Conservation (phyloP, 208 protist genomes). For the Trypanosoma cruzi region DNA sequence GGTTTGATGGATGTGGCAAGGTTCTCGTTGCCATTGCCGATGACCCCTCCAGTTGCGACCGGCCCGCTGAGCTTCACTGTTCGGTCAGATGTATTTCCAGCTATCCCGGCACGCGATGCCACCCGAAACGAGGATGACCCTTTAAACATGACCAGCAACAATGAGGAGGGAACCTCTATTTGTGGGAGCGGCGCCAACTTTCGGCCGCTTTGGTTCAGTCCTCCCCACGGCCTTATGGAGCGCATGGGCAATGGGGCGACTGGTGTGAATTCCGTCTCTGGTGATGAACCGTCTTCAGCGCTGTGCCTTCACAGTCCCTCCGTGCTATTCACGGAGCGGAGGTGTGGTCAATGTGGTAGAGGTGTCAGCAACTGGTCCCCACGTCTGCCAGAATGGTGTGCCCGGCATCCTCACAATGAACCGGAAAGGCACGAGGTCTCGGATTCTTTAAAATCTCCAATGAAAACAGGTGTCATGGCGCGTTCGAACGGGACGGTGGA, state of each 20-base stretch:
- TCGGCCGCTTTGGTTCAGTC: not conserved
- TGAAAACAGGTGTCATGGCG: not conserved
- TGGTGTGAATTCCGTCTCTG: not conserved
- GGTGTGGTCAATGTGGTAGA: not conserved
- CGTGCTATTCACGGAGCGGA: not conserved
- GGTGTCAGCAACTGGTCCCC: not conserved
- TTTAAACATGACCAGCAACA: not conserved
- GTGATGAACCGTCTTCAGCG: not conserved
- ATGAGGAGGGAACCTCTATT: not conserved
- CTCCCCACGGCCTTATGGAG: not conserved
- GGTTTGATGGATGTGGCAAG: conserved; percentile 7
- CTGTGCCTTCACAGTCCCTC: not conserved
- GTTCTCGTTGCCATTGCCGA: not conserved
- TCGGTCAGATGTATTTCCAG: conserved; percentile 1
- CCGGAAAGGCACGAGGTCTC: not conserved
- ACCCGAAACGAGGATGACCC: not conserved
- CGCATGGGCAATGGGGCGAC: not conserved
- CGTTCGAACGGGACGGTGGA: not conserved
- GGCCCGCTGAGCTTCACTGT: conserved; percentile 9
- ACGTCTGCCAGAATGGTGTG: too few relatives aligned
- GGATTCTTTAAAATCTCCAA: not conserved
- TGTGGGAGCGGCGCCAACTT: not conserved
- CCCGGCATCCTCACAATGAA: not conserved
- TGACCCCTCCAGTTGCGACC: not conserved
- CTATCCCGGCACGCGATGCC: not conserved